These are phyloP conservation scores for Aspergillus aculeatus DNA, from an alignment of 2,329 filamentous ascomycete genomes.

Conservation along the genomic window DNA sequence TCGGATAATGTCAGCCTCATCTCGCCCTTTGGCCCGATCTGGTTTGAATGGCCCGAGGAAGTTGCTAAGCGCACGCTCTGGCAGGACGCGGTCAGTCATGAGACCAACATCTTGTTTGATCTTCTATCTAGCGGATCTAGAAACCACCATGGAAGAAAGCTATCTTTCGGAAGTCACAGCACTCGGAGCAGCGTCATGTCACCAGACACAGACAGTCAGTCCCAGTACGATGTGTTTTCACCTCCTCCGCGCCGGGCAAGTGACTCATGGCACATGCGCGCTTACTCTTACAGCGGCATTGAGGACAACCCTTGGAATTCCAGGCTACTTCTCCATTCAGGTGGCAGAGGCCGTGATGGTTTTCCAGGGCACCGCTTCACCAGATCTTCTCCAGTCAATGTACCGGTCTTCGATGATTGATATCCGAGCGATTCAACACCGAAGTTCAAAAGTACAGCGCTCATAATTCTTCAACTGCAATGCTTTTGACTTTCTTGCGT, in stretches of 20 bases:
- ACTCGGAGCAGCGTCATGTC: constrained; percentile 3
- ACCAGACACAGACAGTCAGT: constrained; percentile 3
- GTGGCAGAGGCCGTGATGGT: constrained; percentile 2
- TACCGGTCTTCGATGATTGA: constrained; percentile 12
- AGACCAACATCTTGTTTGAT: constrained; percentile 22
- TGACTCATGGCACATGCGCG: background rate
- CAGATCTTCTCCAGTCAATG: constrained; percentile 23
- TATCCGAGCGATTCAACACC: background rate
- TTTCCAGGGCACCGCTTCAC: constrained; percentile 22
- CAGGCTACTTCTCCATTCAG: constrained; percentile 14
- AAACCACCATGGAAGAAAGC: constrained; percentile 5
- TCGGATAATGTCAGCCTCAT: constrained; percentile 12
- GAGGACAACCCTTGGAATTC: constrained; percentile 14
- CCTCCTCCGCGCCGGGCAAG: constrained; percentile 13
- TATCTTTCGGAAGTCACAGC: constrained; percentile 1
- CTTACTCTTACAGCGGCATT: background rate
- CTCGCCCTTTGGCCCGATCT: constrained; percentile 30
- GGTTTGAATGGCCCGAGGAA: constrained; percentile 28
- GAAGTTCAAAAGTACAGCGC: too few relatives aligned
- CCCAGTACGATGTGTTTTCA: constrained; percentile 8
- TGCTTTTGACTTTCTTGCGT: background rate
- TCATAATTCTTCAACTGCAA: background rate
- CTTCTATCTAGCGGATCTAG: constrained; percentile 25
- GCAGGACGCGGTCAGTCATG: constrained; percentile 23
- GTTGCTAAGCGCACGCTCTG: constrained; percentile 18